Evolutionary conservation across 495 filamentous ascomycete species (phyloP), one percentile per base, ranked within the genome.

Genomic region (Penicillium paradoxum): DNA sequence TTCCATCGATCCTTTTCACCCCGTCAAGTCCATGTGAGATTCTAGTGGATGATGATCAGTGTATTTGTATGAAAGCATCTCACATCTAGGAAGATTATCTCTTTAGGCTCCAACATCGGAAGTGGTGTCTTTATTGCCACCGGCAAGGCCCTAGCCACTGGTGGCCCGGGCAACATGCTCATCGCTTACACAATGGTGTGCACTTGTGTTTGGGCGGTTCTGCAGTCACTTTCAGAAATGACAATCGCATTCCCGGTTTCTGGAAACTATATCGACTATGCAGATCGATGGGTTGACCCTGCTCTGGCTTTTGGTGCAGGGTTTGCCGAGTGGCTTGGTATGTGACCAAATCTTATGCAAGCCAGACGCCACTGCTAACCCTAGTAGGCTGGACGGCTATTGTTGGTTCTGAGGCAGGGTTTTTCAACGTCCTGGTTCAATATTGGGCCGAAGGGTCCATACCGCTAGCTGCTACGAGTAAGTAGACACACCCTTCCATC

Each of bases 191-290:
- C 56, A 4, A 40, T 64, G 29, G 65, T 69, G 41, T 67, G 65
- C 49, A 45, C 55, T 13, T 51, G 58, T 19, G 59, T 66, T 17
- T 70, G 64, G 64, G 59, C 60, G 22, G 54, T 60, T 27, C 50
- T 70, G 7, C 60, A 68, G 43, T 58, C 63, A 3, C 40, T 70
- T 4, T 57, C 57, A 1, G 67, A 70, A 34, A 66, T 68, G 62
- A 66, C 65, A 1, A 64, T 66, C 39, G 63, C 60, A 8, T 68
- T 66, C 36, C 67, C 67, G 5, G 64, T 60, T 5, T 62, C 65
- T 1, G 65, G 64, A 2, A 66, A 60, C 42, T 68, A 58, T 43
- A 70, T 66, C 34, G 67, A 70, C 39, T 66, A 66, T 49, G 62
- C 65, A 4, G 62, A 61, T 49, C 65, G 67, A 14, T 70, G 47